Conservation (phyloP, 1,139 yeast genomes). For the Pichia sp. region DNA sequence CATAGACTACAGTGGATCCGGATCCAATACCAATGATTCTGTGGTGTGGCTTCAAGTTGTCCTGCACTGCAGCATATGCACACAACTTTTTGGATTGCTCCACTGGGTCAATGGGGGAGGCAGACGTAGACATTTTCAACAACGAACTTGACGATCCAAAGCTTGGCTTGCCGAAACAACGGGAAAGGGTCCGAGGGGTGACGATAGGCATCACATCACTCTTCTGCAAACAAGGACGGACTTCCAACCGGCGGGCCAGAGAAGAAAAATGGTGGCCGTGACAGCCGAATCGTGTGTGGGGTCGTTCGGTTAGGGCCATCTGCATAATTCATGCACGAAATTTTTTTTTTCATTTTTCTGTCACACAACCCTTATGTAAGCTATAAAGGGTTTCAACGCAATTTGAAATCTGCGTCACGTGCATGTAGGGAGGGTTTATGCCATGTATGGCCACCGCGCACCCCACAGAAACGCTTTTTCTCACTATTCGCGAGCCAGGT, state of each 20-base stretch:
- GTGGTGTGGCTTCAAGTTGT: constrained; percentile 67
- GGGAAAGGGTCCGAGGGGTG: neutral
- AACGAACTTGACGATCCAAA: neutral
- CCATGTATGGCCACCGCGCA: neutral
- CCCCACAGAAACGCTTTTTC: neutral
- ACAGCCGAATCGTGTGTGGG: neutral
- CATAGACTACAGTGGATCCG: constrained; percentile 94
- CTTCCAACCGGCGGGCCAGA: neutral
- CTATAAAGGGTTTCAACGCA: neutral
- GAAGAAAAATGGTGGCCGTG: neutral
- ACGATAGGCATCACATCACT: neutral
- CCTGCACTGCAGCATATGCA: constrained; percentile 90
- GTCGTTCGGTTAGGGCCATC: neutral
- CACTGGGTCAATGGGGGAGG: constrained; percentile 34
- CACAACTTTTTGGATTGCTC: constrained; percentile 79
- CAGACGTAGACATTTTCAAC: constrained; percentile 8
- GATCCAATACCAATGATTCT: constrained; percentile 90
- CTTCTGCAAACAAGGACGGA: neutral
- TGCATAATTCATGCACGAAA: neutral
- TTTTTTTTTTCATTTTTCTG: neutral
- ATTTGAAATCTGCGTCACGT: constrained; percentile 7
- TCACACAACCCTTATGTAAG: neutral
- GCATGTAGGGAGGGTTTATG: constrained; percentile 8
- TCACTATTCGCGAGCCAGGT: neutral
- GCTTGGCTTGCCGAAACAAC: neutral